These are phyloP conservation scores for Saccharomyces hybrid DNA, from an alignment of 1,139 yeast genomes.

Conservation along the genomic window DNA sequence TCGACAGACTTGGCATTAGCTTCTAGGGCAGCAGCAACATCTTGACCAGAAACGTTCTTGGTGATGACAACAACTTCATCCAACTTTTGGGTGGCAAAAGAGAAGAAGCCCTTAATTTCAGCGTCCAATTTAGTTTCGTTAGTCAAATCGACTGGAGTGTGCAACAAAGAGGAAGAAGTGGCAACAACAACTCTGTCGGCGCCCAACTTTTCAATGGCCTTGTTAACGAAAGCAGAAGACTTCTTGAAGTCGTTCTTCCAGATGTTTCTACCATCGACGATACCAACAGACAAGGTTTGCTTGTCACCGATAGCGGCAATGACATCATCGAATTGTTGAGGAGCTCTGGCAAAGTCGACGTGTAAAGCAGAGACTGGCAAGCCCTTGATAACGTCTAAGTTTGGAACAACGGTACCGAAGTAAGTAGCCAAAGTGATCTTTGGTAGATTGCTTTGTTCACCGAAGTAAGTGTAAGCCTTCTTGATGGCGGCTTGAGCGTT, in stretches of 20 bases:
- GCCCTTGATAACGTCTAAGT: slow-evolving; percentile 78
- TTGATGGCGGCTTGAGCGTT: slow-evolving; percentile 77
- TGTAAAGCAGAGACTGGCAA: slow-evolving; percentile 94
- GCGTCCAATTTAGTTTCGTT: slow-evolving; percentile 86
- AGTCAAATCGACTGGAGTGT: slow-evolving; percentile 94
- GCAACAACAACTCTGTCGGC: slow-evolving; percentile 83
- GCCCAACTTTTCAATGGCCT: slow-evolving; percentile 81
- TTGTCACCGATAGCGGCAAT: slow-evolving; percentile 52
- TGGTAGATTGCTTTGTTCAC: slow-evolving; percentile 52
- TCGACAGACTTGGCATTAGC: slow-evolving; percentile 83
- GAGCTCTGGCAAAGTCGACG: slow-evolving; percentile 92
- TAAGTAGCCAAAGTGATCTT: slow-evolving; percentile 79
- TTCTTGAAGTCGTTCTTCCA: slow-evolving; percentile 94
- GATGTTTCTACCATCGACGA: slow-evolving; percentile 97
- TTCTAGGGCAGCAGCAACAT: slow-evolving; percentile 58
- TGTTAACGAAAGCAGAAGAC: slow-evolving; percentile 73
- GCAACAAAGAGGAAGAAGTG: slow-evolving; percentile 93
- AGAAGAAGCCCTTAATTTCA: slow-evolving; percentile 94
- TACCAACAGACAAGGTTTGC: slow-evolving; percentile 89
- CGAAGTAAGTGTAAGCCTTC: slow-evolving; percentile 55
- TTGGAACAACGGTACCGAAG: slow-evolving; percentile 98
- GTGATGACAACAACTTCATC: slow-evolving; percentile 85
- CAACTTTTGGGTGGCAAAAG: slow-evolving; percentile 95
- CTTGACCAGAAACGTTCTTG: slow-evolving; percentile 76
- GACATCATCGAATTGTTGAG: slow-evolving; percentile 90